Base-by-base conservation (phyloP, 164 flowering plant species). In the Chloranthus sessilifolius region DNA sequence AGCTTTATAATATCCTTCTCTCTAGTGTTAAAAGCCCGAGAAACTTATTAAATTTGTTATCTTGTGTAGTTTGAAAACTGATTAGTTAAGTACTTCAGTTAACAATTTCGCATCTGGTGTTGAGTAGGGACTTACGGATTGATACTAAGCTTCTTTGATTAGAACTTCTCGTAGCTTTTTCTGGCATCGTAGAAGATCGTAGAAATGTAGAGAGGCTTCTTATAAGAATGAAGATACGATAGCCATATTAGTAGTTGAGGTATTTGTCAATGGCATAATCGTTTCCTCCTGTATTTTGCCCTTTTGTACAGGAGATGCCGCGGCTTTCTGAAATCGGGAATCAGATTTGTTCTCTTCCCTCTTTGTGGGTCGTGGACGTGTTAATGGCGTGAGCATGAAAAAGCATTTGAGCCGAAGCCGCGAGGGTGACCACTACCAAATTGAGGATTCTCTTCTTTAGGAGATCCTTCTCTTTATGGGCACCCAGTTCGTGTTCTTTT, bases 281-380 rank as follows among this genome's bases (percentile, higher is more conserved):
- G 71, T 79, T 74, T 73, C 79, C 75, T 70, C 81, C 83, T 81
- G 80, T 72, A 74, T 80, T 78, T n/a, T 80, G 75, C 73, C 76
- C 81, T 76, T 79, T 74, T 80, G 77, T 73, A 79, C 85, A 81
- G 87, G 91, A 74, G 70, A 61, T 61, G 78, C 76, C 29, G 55
- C 52, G 61, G n/a, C n/a, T n/a, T 53, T 55, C 51, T 58, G n/a
- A n/a, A 42, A 62, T 58, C 63, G 60, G 76, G 59, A 65, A 68
- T 52, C 55, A 66, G 51, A 65, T 60, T 64, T 56, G 65, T 56
- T 17, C 64, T n/a, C n/a, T n/a, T n/a, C 50, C 59, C 63, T 55
- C 53, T 62, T 65, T n/a, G n/a, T n/a, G n/a, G n/a, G 60, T 59
- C 60, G 60, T 30, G 9, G 31, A 58, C n/a, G n/a, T n/a, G 64